These are phyloP conservation scores for Pouteria campechiana DNA, from an alignment of 179 eudicot genomes.

Conservation along the genomic window DNA sequence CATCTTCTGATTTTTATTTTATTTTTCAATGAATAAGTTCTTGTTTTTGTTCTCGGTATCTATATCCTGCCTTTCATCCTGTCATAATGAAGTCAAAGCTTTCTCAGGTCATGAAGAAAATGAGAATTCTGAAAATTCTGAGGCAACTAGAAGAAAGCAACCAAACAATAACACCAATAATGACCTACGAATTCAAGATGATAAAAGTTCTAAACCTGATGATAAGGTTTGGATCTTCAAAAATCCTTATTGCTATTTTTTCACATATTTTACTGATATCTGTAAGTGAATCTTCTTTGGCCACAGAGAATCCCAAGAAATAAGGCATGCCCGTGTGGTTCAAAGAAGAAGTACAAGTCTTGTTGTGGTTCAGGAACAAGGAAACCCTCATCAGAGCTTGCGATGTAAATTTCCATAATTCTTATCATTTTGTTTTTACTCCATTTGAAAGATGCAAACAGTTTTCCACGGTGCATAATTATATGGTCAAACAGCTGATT, in stretches of 20 bases:
- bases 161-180: constrained; percentile 15
- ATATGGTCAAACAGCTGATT: constrained; percentile 12
- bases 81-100: too few species aligned
- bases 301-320: constrained; percentile 66
- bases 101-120: constrained; percentile 23
- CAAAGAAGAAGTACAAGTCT: constrained; percentile 85
- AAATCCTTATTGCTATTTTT: not conserved
- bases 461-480: not conserved
- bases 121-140: constrained; percentile 13
- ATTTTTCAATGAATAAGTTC: too few species aligned
- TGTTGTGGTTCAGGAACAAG: constrained; percentile 80
- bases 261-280: not conserved
- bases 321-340: constrained; percentile 83
- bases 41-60: too few species aligned
- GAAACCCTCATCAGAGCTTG: constrained; percentile 32
- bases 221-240: constrained; percentile 41
- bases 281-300: not conserved
- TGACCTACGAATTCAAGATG: constrained; percentile 12
- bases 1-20: too few species aligned
- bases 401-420: constrained; percentile 35
- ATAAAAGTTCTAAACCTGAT: constrained; percentile 20
- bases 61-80: too few species aligned
- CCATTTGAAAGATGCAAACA: not conserved
- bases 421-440: not conserved
- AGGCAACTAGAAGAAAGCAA: constrained; percentile 4